Percentiles rank a stretch among this genome's conserved stretches.
Conservation (phyloP, 2,329 filamentous ascomycete species). For the Botrytis squamosa region DNA sequence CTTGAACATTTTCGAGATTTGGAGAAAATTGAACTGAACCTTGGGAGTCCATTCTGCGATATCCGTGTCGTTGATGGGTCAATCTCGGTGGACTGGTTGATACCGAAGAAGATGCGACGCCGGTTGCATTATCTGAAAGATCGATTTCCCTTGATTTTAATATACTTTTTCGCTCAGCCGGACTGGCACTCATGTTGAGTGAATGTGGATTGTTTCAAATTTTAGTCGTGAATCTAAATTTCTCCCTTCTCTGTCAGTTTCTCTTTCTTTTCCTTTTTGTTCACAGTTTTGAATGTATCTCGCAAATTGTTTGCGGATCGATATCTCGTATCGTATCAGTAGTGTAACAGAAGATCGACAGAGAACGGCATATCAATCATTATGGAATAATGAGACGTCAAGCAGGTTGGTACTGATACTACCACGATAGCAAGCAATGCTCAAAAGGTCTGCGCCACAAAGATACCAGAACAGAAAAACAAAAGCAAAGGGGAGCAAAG, state of each 20-base stretch:
- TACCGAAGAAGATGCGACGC: constrained; percentile 2
- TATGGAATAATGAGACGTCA: constrained; percentile 7
- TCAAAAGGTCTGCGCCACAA: constrained; percentile 5
- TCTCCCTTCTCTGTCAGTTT: not conserved
- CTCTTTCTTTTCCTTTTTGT: not conserved
- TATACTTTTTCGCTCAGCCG: not conserved
- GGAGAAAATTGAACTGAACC: constrained; percentile 12
- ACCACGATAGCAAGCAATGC: not conserved
- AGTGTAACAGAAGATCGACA: constrained; percentile 3
- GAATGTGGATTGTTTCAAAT: not conserved
- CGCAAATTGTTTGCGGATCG: not conserved
- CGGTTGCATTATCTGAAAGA: not conserved
- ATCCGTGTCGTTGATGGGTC: constrained; percentile 14
- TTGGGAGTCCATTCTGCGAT: constrained; percentile 20
- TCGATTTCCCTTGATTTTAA: not conserved
- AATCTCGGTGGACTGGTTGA: not conserved
- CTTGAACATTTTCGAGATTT: not conserved
- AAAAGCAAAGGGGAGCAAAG: not conserved
- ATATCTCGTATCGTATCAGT: constrained; percentile 12
- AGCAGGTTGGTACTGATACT: not conserved
- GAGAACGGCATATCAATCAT: not conserved
- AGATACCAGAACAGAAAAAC: not conserved
- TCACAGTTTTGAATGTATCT: not conserved
- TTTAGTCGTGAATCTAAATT: not conserved
- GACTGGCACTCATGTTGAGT: constrained; percentile 2